Conservation (phyloP, 1,284 basidiomycete species). For the Sanghuangporus weigelae region DNA sequence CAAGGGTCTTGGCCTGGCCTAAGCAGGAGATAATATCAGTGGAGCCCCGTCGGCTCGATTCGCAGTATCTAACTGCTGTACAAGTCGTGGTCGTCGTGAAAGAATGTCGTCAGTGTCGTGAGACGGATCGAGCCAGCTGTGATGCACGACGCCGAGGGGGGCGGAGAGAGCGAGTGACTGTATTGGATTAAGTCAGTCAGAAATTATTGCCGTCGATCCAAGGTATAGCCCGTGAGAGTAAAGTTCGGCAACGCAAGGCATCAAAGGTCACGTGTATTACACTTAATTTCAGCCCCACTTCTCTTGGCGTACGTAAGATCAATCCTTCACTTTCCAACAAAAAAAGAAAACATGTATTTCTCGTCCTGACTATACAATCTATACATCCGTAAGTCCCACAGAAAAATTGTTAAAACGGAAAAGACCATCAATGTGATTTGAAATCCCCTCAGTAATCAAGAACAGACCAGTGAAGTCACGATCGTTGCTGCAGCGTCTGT, state of each 20-base stretch:
- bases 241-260: background rate
- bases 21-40: background rate
- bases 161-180: background rate
- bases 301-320: background rate
- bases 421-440: background rate
- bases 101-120: background rate
- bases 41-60: background rate
- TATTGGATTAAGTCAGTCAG: background rate
- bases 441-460: background rate
- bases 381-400: background rate
- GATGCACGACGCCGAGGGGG: background rate
- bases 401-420: background rate
- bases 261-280: background rate
- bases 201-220: background rate
- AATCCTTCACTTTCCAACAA: background rate
- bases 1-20: background rate
- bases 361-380: conserved; percentile 11
- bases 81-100: background rate
- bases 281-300: background rate
- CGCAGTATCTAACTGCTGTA: background rate
- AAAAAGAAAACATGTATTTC: conserved; percentile 1
- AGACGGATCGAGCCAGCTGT: background rate
- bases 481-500: background rate
- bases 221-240: background rate
- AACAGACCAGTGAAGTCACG: background rate